Evolutionary conservation across 495 filamentous ascomycete genomes (phyloP).

Genomic region (Neurospora intermedia): DNA sequence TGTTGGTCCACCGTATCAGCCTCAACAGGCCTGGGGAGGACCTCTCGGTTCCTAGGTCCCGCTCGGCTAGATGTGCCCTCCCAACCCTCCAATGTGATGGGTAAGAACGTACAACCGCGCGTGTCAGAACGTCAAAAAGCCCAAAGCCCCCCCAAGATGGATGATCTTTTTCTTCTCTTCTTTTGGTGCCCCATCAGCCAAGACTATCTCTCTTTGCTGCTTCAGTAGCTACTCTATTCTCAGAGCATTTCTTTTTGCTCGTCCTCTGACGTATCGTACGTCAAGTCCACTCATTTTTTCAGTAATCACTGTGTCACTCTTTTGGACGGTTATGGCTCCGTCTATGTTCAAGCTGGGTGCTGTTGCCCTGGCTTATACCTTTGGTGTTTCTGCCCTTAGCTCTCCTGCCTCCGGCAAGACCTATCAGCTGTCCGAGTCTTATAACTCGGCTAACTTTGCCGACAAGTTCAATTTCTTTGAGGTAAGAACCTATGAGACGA

Average conservation of each 20-base stretch:
- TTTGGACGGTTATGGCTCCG: conserved; percentile 30
- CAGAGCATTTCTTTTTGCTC: conserved; percentile 29
- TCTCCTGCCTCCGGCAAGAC: conserved; percentile 1
- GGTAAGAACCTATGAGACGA: conserved; percentile 14
- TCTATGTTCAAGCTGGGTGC: conserved; percentile 31
- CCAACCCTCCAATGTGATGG: not conserved
- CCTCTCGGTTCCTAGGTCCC: not conserved
- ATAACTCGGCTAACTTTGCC: conserved; percentile 42
- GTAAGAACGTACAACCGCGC: not conserved
- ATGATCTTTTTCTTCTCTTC: conserved; percentile 7
- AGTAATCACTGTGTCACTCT: conserved; percentile 5
- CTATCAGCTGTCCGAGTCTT: conserved; percentile 35
- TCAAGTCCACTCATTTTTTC: conserved; percentile 32
- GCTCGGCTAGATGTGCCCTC: not conserved
- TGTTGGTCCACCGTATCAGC: not conserved
- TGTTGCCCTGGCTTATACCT: conserved; percentile 26
- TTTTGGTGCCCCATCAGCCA: conserved; percentile 12
- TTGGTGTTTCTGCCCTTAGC: conserved; percentile 16
- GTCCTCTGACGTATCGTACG: conserved; percentile 39
- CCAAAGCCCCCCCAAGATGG: not conserved
- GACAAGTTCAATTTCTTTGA: conserved; percentile 39
- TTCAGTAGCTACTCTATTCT: conserved; percentile 9
- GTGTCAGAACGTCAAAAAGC: not conserved
- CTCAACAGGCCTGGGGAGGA: not conserved
- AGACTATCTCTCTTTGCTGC: conserved; percentile 11